Conservation (phyloP, 179 eudicot genomes). For the Heliamphora pulchella region DNA sequence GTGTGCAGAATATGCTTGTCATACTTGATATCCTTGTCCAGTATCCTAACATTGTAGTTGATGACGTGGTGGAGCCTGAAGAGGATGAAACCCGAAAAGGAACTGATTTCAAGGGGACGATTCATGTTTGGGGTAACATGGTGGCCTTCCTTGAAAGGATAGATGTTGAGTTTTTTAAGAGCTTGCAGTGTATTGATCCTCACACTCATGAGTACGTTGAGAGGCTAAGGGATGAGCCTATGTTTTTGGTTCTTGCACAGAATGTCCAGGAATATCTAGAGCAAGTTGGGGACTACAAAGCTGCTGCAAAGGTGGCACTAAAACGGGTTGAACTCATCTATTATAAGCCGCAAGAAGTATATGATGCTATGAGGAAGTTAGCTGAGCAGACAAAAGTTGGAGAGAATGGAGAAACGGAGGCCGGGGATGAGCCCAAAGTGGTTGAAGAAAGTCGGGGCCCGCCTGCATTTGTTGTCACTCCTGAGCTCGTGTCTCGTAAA, state of each 20-base stretch:
- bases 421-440: slow-evolving; percentile 33
- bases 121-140: slow-evolving; percentile 83
- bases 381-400: slow-evolving; percentile 48
- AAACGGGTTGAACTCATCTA: slow-evolving; percentile 73
- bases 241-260: slow-evolving; percentile 64
- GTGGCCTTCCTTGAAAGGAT: slow-evolving; percentile 81
- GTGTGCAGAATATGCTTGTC: slow-evolving; percentile 73
- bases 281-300: slow-evolving; percentile 51
- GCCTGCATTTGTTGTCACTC: slow-evolving; percentile 59
- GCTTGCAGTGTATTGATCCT: slow-evolving; percentile 78
- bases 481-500: slow-evolving; percentile 67
- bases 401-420: slow-evolving; percentile 31
- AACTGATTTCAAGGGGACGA: slow-evolving; percentile 54
- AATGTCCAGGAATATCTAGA: slow-evolving; percentile 73
- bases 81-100: slow-evolving; percentile 87
- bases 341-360: slow-evolving; percentile 79
- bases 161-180: slow-evolving; percentile 73
- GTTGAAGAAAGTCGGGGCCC: slow-evolving; percentile 48
- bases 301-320: slow-evolving; percentile 71
- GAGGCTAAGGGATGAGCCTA: slow-evolving; percentile 78
- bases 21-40: slow-evolving; percentile 72
- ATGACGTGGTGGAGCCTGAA: slow-evolving; percentile 80
- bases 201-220: slow-evolving; percentile 80
- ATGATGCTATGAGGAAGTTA: slow-evolving; percentile 80
- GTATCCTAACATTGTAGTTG: slow-evolving; percentile 66